Evolutionary conservation across 352 stramenopile genomes (phyloP), one percentile per base, ranked within the genome.

Genomic region (Albugo laibachii): DNA sequence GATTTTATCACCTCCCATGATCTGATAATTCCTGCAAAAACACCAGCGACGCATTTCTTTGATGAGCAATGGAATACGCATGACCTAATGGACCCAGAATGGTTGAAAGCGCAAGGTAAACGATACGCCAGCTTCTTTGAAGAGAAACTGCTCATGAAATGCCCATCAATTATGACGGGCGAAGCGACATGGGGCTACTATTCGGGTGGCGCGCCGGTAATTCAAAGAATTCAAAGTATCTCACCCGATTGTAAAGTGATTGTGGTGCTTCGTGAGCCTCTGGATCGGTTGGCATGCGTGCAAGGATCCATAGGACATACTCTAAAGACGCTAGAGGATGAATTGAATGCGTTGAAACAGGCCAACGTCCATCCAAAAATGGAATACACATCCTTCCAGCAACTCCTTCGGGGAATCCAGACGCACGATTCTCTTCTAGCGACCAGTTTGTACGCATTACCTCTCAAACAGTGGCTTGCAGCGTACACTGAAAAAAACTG

Each of bases 1-100:
- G 92, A 98, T 58, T 98, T 97, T 66, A 86, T 98, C 27, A 87
- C 74, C 41, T 86, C 98, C 62, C 95, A 99, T 61, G 91, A 96
- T 27, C 80, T 96, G 41, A 80, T 96, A 14, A 65, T 94, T 40
- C 60, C 76, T 21, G 81, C 88, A 3, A 85, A 85, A 63, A 68
- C 92, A 41, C 88, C 88, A 50, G 95, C 98, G 73, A 97, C 95
- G 13, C 95, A 99, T 65, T 98, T 96, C 58, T 94, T 99, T 19
- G 94, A 99, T 63, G 98, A 93, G 94, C 74, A 93, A 36, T 99
- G 93, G 91, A 87, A 96, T 56, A 55, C 61, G 21, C 57, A 65
- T 35, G 63, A 66, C 5, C 74, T 71, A 13, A 55, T 61, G 3
- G 69, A 87, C 19, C 76, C 75, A 34, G 60, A 58, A 8, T 46